Percentiles rank a stretch among this genome's conserved stretches.
phyloP scores from a whole-genome alignment of 1,284 basidiomycete species.

The Laetiporus sulphureus region DNA sequence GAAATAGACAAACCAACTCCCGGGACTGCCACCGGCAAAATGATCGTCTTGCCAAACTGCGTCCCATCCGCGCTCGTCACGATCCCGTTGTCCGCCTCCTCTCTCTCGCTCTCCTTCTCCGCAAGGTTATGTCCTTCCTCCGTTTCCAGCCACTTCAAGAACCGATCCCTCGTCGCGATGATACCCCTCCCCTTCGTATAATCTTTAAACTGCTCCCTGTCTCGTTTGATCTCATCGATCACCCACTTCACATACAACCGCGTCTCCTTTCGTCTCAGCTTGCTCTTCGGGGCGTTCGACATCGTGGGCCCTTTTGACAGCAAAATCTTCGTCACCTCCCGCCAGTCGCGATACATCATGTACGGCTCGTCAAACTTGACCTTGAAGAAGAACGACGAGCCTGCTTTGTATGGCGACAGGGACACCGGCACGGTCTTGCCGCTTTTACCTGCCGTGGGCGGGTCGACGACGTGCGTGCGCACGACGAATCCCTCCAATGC shows the following conservation, averaged over 20 bases:
- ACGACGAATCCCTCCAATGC: constrained; percentile 97
- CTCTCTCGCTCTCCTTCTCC: constrained; percentile 14
- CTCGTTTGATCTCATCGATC: constrained; percentile 57
- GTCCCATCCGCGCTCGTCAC: constrained; percentile 33
- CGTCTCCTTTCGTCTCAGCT: constrained; percentile 64
- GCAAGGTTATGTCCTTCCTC: constrained; percentile 27
- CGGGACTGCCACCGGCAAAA: constrained; percentile 88
- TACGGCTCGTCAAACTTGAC: constrained; percentile 99
- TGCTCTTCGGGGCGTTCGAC: constrained; percentile 46
- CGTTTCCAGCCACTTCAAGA: constrained; percentile 63
- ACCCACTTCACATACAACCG: constrained; percentile 65
- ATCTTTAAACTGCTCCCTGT: constrained; percentile 57
- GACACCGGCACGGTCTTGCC: constrained; percentile 30
- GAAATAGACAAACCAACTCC: constrained; percentile 84
- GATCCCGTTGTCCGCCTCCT: no score
- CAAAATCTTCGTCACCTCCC: constrained; percentile 84
- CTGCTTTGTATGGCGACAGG: constrained; percentile 72
- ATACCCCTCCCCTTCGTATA: constrained; percentile 77
- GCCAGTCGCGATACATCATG: constrained; percentile 97
- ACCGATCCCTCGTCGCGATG: constrained; percentile 77
- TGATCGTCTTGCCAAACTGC: constrained; percentile 71
- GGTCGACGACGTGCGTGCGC: constrained; percentile 57
- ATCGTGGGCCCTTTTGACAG: constrained; percentile 37
- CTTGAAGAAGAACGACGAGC: constrained; percentile 97
- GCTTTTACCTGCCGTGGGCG: constrained; percentile 26